Evolutionary conservation across 768 basidiomycete genomes (phyloP).

Genomic region (Agaricus blazei): DNA sequence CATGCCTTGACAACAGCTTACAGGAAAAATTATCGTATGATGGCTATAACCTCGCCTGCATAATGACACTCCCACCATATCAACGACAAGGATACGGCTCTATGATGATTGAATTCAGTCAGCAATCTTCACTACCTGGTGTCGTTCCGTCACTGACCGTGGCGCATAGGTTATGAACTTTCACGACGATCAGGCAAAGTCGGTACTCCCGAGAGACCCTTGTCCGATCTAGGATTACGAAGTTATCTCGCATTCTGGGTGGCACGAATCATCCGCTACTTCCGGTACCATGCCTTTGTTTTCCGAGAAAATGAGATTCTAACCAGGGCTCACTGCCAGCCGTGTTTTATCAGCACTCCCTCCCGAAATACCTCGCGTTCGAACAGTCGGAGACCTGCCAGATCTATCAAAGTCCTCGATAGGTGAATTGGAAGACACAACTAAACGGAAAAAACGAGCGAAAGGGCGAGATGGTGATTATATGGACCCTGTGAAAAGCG

Average conservation of each 20-base stretch:
- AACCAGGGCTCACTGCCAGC: constrained; percentile 17
- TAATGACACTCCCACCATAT: constrained; percentile 91
- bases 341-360: constrained; percentile 61
- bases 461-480: constrained; percentile 79
- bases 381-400: constrained; percentile 38
- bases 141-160: background rate
- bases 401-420: constrained; percentile 31
- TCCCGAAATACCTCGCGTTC: constrained; percentile 42
- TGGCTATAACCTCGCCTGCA: constrained; percentile 96
- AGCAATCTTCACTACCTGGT: constrained; percentile 21
- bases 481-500: constrained; percentile 27
- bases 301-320: background rate
- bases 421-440: constrained; percentile 21
- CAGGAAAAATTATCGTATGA: constrained; percentile 96
- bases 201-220: constrained; percentile 91
- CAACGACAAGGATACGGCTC: constrained; percentile 89
- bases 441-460: constrained; percentile 38
- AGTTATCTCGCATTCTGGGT: constrained; percentile 92
- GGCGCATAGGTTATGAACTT: constrained; percentile 77
- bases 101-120: constrained; percentile 98
- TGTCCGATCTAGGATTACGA: constrained; percentile 88
- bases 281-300: constrained; percentile 40
- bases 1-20: background rate
- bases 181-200: constrained; percentile 74
- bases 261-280: constrained; percentile 76